Conservation (phyloP, 768 basidiomycete genomes). For the Hygrophorus russula region DNA sequence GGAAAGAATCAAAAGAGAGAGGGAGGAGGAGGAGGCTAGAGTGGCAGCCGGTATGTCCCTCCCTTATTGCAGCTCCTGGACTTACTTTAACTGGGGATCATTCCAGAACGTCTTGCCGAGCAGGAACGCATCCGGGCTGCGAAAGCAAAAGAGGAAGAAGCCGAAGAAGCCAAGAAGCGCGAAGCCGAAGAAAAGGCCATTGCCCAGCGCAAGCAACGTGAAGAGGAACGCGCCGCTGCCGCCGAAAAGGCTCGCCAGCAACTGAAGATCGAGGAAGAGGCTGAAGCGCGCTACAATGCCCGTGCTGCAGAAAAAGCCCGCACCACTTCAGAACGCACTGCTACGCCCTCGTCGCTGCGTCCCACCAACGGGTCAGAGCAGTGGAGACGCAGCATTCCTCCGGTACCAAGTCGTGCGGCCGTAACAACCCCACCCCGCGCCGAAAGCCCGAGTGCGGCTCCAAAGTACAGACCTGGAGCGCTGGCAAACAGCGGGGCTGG, state of each 20-base stretch:
- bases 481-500: neutral
- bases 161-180: slow-evolving; percentile 43
- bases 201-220: slow-evolving; percentile 40
- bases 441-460: slow-evolving; percentile 33
- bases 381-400: slow-evolving; percentile 23
- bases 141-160: slow-evolving; percentile 31
- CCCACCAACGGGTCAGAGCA: slow-evolving; percentile 11
- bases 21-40: slow-evolving; percentile 42
- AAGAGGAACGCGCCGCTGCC: slow-evolving; percentile 37
- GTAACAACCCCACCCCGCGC: slow-evolving; percentile 29
- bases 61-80: neutral
- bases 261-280: slow-evolving; percentile 61
- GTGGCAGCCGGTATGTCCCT: slow-evolving; percentile 38
- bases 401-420: slow-evolving; percentile 16
- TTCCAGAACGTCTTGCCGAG: slow-evolving; percentile 40
- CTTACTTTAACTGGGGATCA: neutral
- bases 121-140: slow-evolving; percentile 37
- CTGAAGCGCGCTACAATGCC: slow-evolving; percentile 31
- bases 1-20: slow-evolving; percentile 24
- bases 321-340: slow-evolving; percentile 12
- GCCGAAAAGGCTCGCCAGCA: slow-evolving; percentile 48
- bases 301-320: slow-evolving; percentile 28
- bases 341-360: slow-evolving; percentile 18
- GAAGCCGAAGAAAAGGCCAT: slow-evolving; percentile 49
- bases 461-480: slow-evolving; percentile 1